These are phyloP conservation scores for Allantophomopsis lycopodina DNA, from an alignment of 2,329 filamentous ascomycete species.

Conservation along the genomic window DNA sequence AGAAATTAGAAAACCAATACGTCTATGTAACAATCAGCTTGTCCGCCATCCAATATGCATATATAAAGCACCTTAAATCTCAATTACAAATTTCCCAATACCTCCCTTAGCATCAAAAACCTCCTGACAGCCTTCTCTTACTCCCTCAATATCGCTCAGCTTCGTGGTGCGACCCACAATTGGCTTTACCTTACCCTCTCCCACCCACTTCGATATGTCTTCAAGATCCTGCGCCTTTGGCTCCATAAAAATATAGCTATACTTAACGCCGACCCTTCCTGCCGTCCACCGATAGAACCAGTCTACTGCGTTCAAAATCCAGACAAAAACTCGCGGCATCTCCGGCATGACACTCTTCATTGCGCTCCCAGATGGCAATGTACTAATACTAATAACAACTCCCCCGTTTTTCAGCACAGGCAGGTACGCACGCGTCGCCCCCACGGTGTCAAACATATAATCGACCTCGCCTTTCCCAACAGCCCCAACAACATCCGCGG, in stretches of 20 bases:
- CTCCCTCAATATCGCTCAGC: constrained; percentile 20
- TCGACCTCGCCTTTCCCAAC: constrained; percentile 23
- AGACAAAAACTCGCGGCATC: constrained; percentile 12
- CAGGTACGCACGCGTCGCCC: constrained; percentile 20
- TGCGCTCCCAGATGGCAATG: constrained; percentile 19
- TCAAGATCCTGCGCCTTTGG: constrained; percentile 20
- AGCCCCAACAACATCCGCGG: constrained; percentile 13
- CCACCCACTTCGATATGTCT: constrained; percentile 13
- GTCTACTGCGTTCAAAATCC: constrained; percentile 19
- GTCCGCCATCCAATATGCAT: too few species aligned
- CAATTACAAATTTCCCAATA: constrained; percentile 26
- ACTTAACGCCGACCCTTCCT: constrained; percentile 20
- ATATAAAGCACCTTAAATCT: constrained; percentile 6
- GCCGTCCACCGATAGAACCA: constrained; percentile 16
- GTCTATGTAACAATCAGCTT: too few species aligned
- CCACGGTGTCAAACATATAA: constrained; percentile 28
- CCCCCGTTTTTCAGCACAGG: constrained; percentile 21
- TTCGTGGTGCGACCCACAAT: constrained; percentile 20
- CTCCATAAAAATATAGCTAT: constrained; percentile 22
- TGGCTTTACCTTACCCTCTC: constrained; percentile 17
- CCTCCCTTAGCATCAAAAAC: constrained; percentile 24
- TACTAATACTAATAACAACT: constrained; percentile 22
- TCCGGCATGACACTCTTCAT: constrained; percentile 18
- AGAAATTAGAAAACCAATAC: too few species aligned
- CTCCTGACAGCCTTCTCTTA: constrained; percentile 22